phyloP scores from a whole-genome alignment of 129 eudicot species.

The Helianthus tuberosus region DNA sequence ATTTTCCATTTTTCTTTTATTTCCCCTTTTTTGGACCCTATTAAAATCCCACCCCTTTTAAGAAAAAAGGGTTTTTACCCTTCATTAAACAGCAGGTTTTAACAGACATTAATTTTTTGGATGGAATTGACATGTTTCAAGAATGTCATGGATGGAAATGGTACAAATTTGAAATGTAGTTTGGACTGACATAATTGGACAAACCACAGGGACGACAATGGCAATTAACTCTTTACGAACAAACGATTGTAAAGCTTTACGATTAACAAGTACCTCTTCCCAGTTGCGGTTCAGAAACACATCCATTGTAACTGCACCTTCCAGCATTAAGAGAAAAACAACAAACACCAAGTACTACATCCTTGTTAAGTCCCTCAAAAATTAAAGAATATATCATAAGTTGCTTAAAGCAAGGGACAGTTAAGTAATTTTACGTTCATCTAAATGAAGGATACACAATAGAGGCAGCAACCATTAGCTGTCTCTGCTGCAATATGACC shows the following conservation, averaged over 20 bases:
- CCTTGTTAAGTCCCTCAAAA: constrained; percentile 45
- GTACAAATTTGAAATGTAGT: no score
- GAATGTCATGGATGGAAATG: no score
- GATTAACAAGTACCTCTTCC: constrained; percentile 60
- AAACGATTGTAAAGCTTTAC: not conserved
- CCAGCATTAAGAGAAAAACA: constrained; percentile 67
- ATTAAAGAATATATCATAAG: not conserved
- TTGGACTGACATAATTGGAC: no score
- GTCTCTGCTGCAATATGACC: constrained; percentile 97
- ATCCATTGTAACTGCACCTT: constrained; percentile 79
- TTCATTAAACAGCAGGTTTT: no score
- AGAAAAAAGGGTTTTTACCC: no score
- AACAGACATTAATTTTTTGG: no score
- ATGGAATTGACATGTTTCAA: no score
- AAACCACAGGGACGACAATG: no score
- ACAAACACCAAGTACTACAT: constrained; percentile 71
- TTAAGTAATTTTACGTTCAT: not conserved
- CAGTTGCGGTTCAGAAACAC: constrained; percentile 74
- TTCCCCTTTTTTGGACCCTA: no score
- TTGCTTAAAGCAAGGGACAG: not conserved
- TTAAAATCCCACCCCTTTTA: no score
- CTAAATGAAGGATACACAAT: constrained; percentile 63
- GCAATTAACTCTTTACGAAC: not conserved
- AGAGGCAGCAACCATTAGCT: constrained; percentile 81
- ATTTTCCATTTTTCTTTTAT: no score